These are phyloP conservation scores for Talinum fruticosum DNA, from an alignment of 148 eudicot genomes.

Conservation along the genomic window DNA sequence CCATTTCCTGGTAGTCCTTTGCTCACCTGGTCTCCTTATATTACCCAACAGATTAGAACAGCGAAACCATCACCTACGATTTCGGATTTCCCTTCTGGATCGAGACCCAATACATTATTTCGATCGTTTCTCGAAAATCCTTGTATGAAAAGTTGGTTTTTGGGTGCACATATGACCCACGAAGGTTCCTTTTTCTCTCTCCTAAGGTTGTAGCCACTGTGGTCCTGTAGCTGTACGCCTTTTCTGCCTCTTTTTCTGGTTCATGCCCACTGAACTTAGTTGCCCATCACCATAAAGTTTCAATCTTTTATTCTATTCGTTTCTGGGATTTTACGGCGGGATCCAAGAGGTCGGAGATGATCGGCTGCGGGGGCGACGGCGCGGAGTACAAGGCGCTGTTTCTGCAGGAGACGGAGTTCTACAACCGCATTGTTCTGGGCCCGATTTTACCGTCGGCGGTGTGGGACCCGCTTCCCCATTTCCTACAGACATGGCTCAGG, in stretches of 20 bases:
- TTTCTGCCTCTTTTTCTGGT: neutral
- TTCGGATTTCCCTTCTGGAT: neutral
- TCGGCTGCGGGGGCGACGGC: slow-evolving; percentile 23
- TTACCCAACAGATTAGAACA: neutral
- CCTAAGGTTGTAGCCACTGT: neutral
- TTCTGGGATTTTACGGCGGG: neutral
- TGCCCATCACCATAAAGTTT: slow-evolving; percentile 5
- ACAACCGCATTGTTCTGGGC: slow-evolving; percentile 63
- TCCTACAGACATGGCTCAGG: slow-evolving; percentile 72
- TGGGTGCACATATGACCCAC: neutral
- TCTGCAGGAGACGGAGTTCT: slow-evolving; percentile 49
- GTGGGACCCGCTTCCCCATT: slow-evolving; percentile 74
- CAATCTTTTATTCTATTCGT: neutral
- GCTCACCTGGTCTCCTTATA: too few relatives aligned
- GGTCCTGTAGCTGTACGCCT: too few relatives aligned
- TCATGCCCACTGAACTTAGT: neutral
- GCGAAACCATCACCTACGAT: too few relatives aligned
- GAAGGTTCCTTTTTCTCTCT: neutral
- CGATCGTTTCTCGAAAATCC: neutral
- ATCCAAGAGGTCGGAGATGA: slow-evolving; percentile 11
- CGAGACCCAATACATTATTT: neutral
- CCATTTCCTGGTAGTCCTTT: too few relatives aligned
- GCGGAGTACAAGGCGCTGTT: slow-evolving; percentile 39
- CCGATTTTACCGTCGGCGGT: slow-evolving; percentile 38
- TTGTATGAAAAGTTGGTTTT: neutral